Evolutionary conservation across 768 basidiomycete genomes (phyloP), one percentile per base, ranked within the genome.

Genomic region (Podaxis carcinomalis): DNA sequence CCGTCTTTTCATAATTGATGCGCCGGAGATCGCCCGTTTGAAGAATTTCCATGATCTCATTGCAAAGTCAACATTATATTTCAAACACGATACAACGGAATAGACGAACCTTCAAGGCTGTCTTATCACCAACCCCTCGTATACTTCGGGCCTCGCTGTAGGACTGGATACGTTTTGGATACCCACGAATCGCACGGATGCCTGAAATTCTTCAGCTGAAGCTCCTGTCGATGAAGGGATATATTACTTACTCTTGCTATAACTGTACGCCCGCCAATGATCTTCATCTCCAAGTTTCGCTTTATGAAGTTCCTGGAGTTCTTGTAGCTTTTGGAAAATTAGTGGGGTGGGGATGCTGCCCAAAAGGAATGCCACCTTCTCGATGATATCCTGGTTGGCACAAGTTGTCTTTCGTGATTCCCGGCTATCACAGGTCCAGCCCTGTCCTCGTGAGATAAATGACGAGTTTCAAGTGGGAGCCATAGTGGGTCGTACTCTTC

Each of bases 41-140:
- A 25, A 93, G 67, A 28, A 94, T 92, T 70, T 94, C 92, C 78
- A 85, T 85, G 56, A 93, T 91, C 92, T 93, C 32, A 32, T 7
- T 32, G 32, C 32, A 9, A 59, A 28, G 62, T 27, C 53, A 60
- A 27, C 0, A 39, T 54, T 47, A 44, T 19, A 39, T 23, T 56
- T 25, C 39, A 25, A 25, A 40, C 14, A 39, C 23, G 21, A 53
- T 25, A 11, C 19, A 60, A 46, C 46, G 7, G 10, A 16, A 11
- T 10, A 21, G 19, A 51, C 37, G n/a, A 66, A 72, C 92, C 80
- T 94, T 93, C 27, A 75, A 68, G 3, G 89, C 90, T 0, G 92
- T 93, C 72, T 89, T 93, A 35, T 83, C 78, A 0, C 89, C 92
- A 16, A 93, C 79, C 2, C 87, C 86, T 4, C 68, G 72, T 46